A percentile compares a stretch with the other conserved stretches of the same genome.
Evolutionary conservation across 106 monocot genomes (phyloP).

Genomic region (Iris macrosiphon): DNA sequence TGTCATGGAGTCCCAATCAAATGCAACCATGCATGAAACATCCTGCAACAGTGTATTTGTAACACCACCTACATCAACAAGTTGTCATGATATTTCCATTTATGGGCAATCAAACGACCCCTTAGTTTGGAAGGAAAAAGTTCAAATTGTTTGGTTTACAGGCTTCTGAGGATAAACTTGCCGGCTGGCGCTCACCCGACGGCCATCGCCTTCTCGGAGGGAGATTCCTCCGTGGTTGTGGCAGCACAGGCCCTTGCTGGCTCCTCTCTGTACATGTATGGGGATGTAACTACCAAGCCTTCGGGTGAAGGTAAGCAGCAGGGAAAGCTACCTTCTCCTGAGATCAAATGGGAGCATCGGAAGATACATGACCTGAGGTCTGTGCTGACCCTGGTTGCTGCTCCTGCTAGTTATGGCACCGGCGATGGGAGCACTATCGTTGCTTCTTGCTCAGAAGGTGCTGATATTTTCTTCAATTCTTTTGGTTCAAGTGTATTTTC

Average conservation of each 20-base stretch:
- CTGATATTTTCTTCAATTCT: neutral
- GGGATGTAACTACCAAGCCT: slow-evolving; percentile 63
- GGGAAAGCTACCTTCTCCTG: slow-evolving; percentile 59
- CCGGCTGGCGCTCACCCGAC: slow-evolving; percentile 78
- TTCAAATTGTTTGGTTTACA: slow-evolving; percentile 20
- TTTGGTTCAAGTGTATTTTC: slow-evolving; percentile 10
- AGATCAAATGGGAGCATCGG: slow-evolving; percentile 88
- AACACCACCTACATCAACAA: no score
- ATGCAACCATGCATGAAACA: no score
- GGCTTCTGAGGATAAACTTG: slow-evolving; percentile 77
- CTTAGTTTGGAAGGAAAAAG: no score
- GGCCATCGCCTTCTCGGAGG: slow-evolving; percentile 82
- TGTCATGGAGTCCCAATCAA: no score
- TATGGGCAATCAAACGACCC: no score
- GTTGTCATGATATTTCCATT: no score
- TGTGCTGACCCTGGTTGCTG: slow-evolving; percentile 56
- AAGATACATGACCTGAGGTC: slow-evolving; percentile 79
- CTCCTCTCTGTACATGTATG: slow-evolving; percentile 81
- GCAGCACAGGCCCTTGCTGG: slow-evolving; percentile 77
- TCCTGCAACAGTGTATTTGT: no score
- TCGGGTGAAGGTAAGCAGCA: slow-evolving; percentile 44
- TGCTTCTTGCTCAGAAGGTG: slow-evolving; percentile 96
- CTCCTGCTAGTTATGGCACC: slow-evolving; percentile 62
- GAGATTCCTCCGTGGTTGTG: slow-evolving; percentile 66
- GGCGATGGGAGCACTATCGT: slow-evolving; percentile 88